Percentiles rank a stretch among this genome's conserved stretches.
These are phyloP conservation scores for Stemphylium lycopersici DNA, from an alignment of 2,329 filamentous ascomycete species.

Conservation along the genomic window DNA sequence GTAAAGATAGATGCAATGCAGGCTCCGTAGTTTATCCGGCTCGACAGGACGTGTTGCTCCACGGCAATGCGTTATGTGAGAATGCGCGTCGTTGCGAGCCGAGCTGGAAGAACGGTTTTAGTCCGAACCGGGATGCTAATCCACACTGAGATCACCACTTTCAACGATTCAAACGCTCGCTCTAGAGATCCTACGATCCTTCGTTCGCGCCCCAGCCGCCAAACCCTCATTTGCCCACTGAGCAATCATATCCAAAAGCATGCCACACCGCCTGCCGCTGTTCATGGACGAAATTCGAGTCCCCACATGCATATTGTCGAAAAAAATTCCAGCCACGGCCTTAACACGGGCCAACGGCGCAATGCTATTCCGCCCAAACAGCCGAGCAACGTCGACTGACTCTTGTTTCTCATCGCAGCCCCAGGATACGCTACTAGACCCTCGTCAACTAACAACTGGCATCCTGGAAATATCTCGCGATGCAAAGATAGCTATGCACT, in stretches of 20 bases:
- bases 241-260: constrained; percentile 9
- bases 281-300: not conserved
- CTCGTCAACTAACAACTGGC: not conserved
- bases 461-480: not conserved
- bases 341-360: constrained; percentile 3
- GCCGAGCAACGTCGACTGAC: constrained; percentile 1
- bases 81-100: not conserved
- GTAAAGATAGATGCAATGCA: not conserved
- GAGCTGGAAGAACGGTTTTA: not conserved
- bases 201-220: constrained; percentile 10
- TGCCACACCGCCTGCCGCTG: constrained; percentile 21
- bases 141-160: not conserved
- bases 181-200: not conserved
- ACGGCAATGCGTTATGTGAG: not conserved
- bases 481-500: constrained; percentile 5
- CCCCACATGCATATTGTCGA: not conserved
- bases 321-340: not conserved
- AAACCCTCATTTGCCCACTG: constrained; percentile 2
- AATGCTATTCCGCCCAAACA: constrained; percentile 8
- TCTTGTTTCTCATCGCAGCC: constrained; percentile 2
- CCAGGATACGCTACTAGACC: not conserved
- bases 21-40: not conserved
- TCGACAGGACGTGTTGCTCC: not conserved
- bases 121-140: not conserved
- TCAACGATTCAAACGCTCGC: not conserved